Conservation (phyloP, 2,329 filamentous ascomycete genomes). For the Ophiocordyceps camponoti-saundersi region DNA sequence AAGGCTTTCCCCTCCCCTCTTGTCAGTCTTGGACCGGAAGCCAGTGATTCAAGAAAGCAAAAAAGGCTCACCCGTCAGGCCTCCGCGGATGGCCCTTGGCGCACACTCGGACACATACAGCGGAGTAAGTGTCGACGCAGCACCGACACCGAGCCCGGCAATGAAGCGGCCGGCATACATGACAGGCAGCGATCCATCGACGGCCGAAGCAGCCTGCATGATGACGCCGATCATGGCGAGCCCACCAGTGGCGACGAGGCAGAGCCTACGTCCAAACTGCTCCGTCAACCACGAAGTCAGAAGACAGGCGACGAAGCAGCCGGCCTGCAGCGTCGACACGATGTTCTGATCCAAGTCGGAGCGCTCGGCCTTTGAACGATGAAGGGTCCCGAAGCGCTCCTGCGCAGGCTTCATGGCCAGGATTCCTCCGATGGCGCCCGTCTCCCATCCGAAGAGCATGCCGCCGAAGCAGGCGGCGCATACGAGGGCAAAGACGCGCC, state of each 20-base stretch:
- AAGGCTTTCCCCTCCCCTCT: conserved; percentile 13
- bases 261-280: conserved; percentile 33
- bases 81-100: conserved; percentile 31
- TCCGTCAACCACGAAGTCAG: conserved; percentile 36
- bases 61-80: conserved; percentile 21
- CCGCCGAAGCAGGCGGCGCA: conserved; percentile 53
- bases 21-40: no score
- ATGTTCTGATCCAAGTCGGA: conserved; percentile 47
- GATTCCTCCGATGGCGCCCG: conserved; percentile 52
- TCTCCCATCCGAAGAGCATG: conserved; percentile 33
- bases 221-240: conserved; percentile 44
- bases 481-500: conserved; percentile 47
- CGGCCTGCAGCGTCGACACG: conserved; percentile 53
- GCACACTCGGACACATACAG: conserved; percentile 31
- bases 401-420: conserved; percentile 42
- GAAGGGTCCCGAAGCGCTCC: conserved; percentile 19
- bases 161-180: conserved; percentile 51
- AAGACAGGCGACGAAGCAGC: conserved; percentile 49
- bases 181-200: conserved; percentile 33
- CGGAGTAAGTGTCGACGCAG: conserved; percentile 26
- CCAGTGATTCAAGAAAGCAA: neutral
- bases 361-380: conserved; percentile 10
- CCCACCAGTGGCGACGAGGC: conserved; percentile 37
- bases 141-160: conserved; percentile 30
- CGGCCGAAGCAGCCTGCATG: conserved; percentile 42